Evolutionary conservation across 805 yeast species (phyloP), one percentile per base, ranked within the genome.

Genomic region (Candida sanyiensis): DNA sequence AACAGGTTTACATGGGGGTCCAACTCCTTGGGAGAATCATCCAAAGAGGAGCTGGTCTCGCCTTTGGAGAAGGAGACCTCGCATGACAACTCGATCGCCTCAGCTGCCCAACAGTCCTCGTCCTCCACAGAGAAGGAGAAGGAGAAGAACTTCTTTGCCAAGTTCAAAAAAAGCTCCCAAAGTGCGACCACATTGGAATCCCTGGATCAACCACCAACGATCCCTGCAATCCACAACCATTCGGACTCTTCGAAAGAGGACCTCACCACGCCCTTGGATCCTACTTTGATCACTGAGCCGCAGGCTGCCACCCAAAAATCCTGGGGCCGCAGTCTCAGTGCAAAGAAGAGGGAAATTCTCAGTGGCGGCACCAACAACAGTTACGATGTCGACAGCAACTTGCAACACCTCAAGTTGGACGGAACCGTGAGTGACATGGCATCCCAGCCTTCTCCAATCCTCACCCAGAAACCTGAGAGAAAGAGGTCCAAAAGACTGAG

Each of bases 401-500:
- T n/a, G n/a, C n/a, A n/a, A n/a, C n/a, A 10, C 16, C 20, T 28
- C 31, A 16, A 28, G 11, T 3, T 19, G 12, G 34, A 7, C 11
- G n/a, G 10, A 5, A 18, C 15, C 17, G 19, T 21, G 20, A 8
- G 13, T 3, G 34, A 20, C 25, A 11, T 28, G 10, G 18, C 18
- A 12, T 12, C 18, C n/a, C 3, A 9, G 17, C 25, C n/a, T 7
- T 11, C n/a, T n/a, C 19, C 21, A 9, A 6, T 13, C 13, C 38
- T 10, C 10, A 10, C 13, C 21, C 23, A 7, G 6, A 18, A 9
- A 20, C 39, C 35, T 2, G 44, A 38, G 26, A 45, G 45, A 30
- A 45, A 45, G 28, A 50, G 44, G 37, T n/a, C n/a, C n/a, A 52
- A 54, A 21, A 42, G 56, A 37, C 44, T 52, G 46, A 52, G 56